Evolutionary conservation across 73 alveolate genomes (phyloP).

Genomic region (Paraurostyla sp.): DNA sequence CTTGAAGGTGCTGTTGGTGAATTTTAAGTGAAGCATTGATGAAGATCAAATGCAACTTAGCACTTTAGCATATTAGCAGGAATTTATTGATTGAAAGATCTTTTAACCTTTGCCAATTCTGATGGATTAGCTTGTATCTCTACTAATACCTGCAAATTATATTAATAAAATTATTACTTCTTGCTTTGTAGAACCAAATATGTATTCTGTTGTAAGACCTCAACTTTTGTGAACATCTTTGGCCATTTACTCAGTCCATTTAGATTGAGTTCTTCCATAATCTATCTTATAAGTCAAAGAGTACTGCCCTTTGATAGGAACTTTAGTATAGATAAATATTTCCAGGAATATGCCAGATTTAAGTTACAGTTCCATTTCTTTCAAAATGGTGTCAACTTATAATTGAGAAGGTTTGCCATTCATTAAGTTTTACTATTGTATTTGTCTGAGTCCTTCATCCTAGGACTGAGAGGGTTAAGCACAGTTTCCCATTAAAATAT

Average conservation of each 20-base stretch:
- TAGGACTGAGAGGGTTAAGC: conserved; percentile 20
- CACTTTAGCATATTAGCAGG: conserved; percentile 4
- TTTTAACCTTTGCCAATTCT: conserved; percentile 10
- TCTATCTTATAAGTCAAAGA: conserved; percentile 46
- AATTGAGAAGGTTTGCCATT: conserved; percentile 8
- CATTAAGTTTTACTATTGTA: background rate
- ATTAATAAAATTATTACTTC: background rate
- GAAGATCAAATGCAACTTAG: conserved; percentile 44
- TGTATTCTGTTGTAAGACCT: conserved; percentile 23
- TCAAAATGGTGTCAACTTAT: background rate
- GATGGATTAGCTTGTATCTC: conserved; percentile 36
- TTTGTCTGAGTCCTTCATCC: background rate
- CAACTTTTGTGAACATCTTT: background rate
- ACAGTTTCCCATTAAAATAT: conserved; percentile 41
- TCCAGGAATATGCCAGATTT: conserved; percentile 21
- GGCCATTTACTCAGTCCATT: conserved; percentile 36
- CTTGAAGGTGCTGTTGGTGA: background rate
- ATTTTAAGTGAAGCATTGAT: background rate
- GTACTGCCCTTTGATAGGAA: conserved; percentile 42
- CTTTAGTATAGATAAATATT: background rate
- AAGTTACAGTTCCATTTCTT: background rate
- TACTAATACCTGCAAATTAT: conserved; percentile 1
- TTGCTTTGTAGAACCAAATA: background rate
- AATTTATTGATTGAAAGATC: background rate
- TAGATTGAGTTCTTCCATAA: conserved; percentile 1